A percentile compares a stretch with the other conserved stretches of the same genome.
Evolutionary conservation across 2,329 filamentous ascomycete genomes (phyloP).

Genomic region (Aspergillus sp.): DNA sequence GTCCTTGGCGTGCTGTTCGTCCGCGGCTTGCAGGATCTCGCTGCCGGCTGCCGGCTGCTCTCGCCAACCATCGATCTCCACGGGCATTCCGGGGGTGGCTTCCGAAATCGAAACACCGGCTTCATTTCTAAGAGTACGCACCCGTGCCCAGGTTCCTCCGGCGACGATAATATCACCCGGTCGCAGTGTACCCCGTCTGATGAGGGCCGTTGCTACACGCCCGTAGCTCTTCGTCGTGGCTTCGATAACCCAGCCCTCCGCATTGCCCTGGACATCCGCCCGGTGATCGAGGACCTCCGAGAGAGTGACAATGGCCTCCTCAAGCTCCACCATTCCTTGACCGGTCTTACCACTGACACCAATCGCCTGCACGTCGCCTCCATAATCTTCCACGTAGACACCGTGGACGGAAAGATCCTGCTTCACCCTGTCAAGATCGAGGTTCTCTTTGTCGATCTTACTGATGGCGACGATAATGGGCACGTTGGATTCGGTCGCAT

Average conservation of each 20-base stretch:
- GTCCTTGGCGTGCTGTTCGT: constrained; percentile 74
- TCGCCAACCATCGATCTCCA: constrained; percentile 94
- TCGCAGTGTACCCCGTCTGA: constrained; percentile 81
- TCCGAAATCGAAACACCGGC: constrained; percentile 69
- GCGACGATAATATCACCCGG: constrained; percentile 82
- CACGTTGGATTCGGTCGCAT: constrained; percentile 81
- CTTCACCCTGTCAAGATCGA: constrained; percentile 80
- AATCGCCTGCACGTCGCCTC: constrained; percentile 90
- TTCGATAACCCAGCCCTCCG: constrained; percentile 93
- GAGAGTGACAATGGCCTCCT: constrained; percentile 83
- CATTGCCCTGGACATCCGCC: constrained; percentile 71
- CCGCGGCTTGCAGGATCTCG: constrained; percentile 77
- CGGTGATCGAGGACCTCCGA: constrained; percentile 90
- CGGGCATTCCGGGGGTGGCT: constrained; percentile 82
- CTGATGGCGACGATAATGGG: constrained; percentile 98
- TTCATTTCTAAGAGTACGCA: constrained; percentile 84
- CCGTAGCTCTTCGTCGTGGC: constrained; percentile 82
- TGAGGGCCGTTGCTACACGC: constrained; percentile 82
- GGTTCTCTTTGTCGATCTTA: constrained; percentile 88
- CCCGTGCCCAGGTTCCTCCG: constrained; percentile 80
- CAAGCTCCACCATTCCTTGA: constrained; percentile 83
- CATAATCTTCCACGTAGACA: constrained; percentile 90
- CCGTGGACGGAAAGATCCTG: constrained; percentile 78
- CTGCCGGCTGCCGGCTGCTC: constrained; percentile 84
- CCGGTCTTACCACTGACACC: constrained; percentile 92